Evolutionary conservation across 2,329 filamentous ascomycete species (phyloP), one percentile per base, ranked within the genome.

Genomic region (Penicillium thymicola): DNA sequence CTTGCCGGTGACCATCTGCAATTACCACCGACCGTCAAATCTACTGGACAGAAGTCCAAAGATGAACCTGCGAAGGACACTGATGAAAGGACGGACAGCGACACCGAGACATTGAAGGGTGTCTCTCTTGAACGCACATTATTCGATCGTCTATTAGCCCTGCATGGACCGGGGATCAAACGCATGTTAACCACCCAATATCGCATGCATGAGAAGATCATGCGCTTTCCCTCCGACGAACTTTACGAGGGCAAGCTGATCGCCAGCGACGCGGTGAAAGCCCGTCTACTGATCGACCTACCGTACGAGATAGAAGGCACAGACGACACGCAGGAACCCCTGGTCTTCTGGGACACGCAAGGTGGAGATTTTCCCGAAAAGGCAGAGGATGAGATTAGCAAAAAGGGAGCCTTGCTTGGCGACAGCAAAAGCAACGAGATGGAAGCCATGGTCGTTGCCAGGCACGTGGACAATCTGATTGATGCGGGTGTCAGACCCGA

Each of bases 181-280:
- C 82, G 89, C 50, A 96, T 97, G 90, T 84, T 99, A 25, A 97
- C 91, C 4, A 96, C 89, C 5, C 94, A 99, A 76, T 99, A 99
- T 73, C 91, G 94, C 37, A 99, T 99, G 94, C 92, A 99, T 71
- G 89, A 96, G 69, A 86, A 81, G 52, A 97, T 99, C 67, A 97
- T 97, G 92, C 83, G 85, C 7, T 99, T 97, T 67, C 93, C 94
- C 0, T 97, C 93, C 0, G 83, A 89, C 59, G 87, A 93, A 70
- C 81, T 97, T 11, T 99, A 99, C 75, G 90, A 90, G 59, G 85
- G 84, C 2, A 87, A 88, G 66, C 83, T 99, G 1, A 78, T 92
- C 3, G 93, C 94, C 0, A 92, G 89, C 1, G 89, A 93, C 5
- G 79, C 81, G 0, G 94, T 97, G 59, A 89, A 88, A 70, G 77